Percentiles rank a stretch among this genome's conserved stretches.
Conservation (phyloP, 2,329 filamentous ascomycete species). For the Emergomyces pasteurianus region DNA sequence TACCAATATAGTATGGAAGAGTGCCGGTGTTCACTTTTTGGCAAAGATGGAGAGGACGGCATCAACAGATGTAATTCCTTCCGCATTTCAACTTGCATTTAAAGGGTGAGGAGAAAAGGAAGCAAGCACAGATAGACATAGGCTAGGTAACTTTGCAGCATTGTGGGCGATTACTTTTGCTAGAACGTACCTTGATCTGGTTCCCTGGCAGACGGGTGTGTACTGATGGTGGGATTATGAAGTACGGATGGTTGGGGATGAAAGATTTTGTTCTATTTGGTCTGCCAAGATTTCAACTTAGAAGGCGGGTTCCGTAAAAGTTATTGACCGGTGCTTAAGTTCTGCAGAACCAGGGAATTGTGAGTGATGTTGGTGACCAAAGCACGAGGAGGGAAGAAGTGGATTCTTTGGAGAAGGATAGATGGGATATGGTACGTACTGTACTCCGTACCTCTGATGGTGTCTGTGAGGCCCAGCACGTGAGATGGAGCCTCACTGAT, state of each 20-base stretch:
- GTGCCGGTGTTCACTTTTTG: neutral
- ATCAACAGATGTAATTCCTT: neutral
- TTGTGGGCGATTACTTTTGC: neutral
- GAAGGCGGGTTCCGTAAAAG: neutral
- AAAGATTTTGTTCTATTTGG: neutral
- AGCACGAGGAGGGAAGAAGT: neutral
- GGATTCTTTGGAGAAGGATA: neutral
- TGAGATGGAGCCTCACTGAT: neutral
- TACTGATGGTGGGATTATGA: neutral
- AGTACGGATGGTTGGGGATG: neutral
- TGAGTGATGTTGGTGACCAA: neutral
- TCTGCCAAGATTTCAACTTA: neutral
- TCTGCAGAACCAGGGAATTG: neutral
- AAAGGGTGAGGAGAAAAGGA: neutral
- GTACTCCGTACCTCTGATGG: too few relatives aligned
- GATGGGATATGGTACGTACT: too few relatives aligned
- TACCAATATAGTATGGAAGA: neutral
- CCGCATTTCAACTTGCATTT: neutral
- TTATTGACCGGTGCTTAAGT: neutral
- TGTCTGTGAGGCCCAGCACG: neutral
- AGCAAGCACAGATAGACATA: neutral
- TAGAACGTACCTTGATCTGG: neutral
- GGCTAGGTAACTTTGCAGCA: neutral
- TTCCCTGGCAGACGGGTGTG: neutral
- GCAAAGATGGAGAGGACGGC: neutral